Evolutionary conservation across 768 basidiomycete species (phyloP), one percentile per base, ranked within the genome.

Genomic region (Mycena vulgaris): DNA sequence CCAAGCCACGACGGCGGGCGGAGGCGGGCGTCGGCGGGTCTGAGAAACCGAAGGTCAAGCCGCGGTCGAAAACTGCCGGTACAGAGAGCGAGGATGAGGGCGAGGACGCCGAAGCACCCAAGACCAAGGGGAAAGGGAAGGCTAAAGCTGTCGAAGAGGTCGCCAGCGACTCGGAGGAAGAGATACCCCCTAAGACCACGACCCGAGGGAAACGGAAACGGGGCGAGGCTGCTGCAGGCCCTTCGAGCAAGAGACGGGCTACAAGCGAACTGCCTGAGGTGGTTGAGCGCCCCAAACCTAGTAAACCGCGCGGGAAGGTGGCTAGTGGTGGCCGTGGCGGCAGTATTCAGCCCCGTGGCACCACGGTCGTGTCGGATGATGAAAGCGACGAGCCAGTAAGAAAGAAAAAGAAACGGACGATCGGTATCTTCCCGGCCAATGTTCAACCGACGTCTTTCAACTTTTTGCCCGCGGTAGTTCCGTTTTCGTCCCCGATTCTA

Each of bases 401-500:
- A 19, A 90, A 88, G 80, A 92, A 91, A 83, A 93, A 92, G 81
- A 92, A 89, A 75, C 87, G 91, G 70, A 92, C 90, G 80, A 89
- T 93, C 62, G 89, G 90, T 68, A 72, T 92, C n/a, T 91, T 91
- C 74, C 81, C 83, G 7, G 62, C 79, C 28, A 80, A 82, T 39
- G 80, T 84, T 64, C 82, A 84, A 21, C 69, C 78, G 21, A 80
- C 84, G 21, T 86, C 84, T 27, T 89, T 89, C 81, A 82, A 85
- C 70, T 80, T 85, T 70, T 70, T 85, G 55, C 75, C 77, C 39
- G 79, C 81, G 77, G 87, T 86, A 68, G 74, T 74, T 37, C 49
- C 60, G 51, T 64, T 19, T 14, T 27, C 48, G 48, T 67, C 48
- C 25, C 59, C 5, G 52, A 31, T 49, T 57, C 56, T 33, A 40